Evolutionary conservation across 495 filamentous ascomycete genomes (phyloP).

Genomic region (Aspergillus hancockii): DNA sequence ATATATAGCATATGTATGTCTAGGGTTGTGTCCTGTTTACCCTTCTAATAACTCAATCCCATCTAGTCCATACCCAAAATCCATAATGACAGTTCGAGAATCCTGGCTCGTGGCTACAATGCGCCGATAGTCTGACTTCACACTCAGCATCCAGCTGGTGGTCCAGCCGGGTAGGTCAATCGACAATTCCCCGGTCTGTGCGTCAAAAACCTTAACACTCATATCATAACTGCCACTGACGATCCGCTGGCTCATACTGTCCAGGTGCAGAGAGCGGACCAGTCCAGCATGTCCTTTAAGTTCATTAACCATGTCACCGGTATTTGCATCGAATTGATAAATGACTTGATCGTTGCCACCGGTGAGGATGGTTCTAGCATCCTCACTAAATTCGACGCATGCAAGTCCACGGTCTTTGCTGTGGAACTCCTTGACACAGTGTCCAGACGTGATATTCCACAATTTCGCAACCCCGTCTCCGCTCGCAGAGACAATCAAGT

Average conservation of each 20-base stretch:
- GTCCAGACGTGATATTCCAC: conserved; percentile 87
- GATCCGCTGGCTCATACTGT: conserved; percentile 77
- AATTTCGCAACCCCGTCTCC: conserved; percentile 91
- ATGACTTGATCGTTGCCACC: conserved; percentile 94
- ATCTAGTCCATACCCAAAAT: conserved; percentile 58
- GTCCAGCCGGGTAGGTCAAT: conserved; percentile 87
- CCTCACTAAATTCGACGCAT: conserved; percentile 92
- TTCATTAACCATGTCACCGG: conserved; percentile 75
- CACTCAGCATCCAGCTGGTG: conserved; percentile 91
- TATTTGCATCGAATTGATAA: conserved; percentile 90
- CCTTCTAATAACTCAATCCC: conserved; percentile 51
- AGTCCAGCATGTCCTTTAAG: conserved; percentile 77
- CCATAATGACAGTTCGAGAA: conserved; percentile 85
- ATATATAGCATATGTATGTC: conserved; percentile 18
- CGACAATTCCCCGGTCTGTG: conserved; percentile 68
- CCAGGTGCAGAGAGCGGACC: conserved; percentile 85
- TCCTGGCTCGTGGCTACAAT: conserved; percentile 95
- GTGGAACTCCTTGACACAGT: conserved; percentile 81
- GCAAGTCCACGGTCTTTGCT: conserved; percentile 89
- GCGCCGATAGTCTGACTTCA: conserved; percentile 90
- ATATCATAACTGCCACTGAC: conserved; percentile 93
- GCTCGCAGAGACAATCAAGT: conserved; percentile 86
- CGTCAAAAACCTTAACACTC: conserved; percentile 88
- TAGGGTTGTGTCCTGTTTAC: conserved; percentile 26
- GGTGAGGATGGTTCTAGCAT: conserved; percentile 82